Evolutionary conservation across 495 filamentous ascomycete genomes (phyloP).

Genomic region (Neurospora pannonica): DNA sequence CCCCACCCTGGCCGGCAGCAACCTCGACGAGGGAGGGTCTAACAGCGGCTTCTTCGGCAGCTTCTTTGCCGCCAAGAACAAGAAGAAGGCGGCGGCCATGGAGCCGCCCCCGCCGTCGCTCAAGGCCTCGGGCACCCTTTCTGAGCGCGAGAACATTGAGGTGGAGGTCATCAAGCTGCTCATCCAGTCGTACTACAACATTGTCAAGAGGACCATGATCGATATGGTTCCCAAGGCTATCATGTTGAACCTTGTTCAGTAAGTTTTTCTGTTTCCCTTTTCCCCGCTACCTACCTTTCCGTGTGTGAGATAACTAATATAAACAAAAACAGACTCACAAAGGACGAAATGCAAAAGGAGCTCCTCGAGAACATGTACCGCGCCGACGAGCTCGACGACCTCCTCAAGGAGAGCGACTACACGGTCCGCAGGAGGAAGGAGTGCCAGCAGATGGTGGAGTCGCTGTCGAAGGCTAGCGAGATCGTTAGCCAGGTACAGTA

Average conservation of each 20-base stretch:
- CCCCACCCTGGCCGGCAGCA: constrained; percentile 43
- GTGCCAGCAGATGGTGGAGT: constrained; percentile 98
- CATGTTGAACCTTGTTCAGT: constrained; percentile 95
- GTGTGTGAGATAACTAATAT: not conserved
- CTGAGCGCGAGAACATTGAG: constrained; percentile 85
- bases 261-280: constrained; percentile 25
- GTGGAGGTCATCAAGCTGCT: constrained; percentile 98
- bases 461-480: constrained; percentile 75
- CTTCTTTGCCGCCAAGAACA: constrained; percentile 97
- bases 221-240: constrained; percentile 99
- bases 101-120: constrained; percentile 85
- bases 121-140: constrained; percentile 86
- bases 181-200: constrained; percentile 95
- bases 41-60: constrained; percentile 86
- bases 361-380: constrained; percentile 98
- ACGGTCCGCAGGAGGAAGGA: constrained; percentile 92
- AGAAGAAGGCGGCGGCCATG: constrained; percentile 99
- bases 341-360: constrained; percentile 98
- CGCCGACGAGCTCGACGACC: constrained; percentile 75
- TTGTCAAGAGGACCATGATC: constrained; percentile 96
- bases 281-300: not conserved
- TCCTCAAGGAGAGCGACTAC: constrained; percentile 97
- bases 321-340: constrained; percentile 57
- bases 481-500: constrained; percentile 97
- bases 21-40: constrained; percentile 40